Percentiles rank a stretch among this genome's conserved stretches.
These are phyloP conservation scores for Rhodosporidiobolus odoratus DNA, from an alignment of 768 basidiomycete genomes.

Conservation along the genomic window DNA sequence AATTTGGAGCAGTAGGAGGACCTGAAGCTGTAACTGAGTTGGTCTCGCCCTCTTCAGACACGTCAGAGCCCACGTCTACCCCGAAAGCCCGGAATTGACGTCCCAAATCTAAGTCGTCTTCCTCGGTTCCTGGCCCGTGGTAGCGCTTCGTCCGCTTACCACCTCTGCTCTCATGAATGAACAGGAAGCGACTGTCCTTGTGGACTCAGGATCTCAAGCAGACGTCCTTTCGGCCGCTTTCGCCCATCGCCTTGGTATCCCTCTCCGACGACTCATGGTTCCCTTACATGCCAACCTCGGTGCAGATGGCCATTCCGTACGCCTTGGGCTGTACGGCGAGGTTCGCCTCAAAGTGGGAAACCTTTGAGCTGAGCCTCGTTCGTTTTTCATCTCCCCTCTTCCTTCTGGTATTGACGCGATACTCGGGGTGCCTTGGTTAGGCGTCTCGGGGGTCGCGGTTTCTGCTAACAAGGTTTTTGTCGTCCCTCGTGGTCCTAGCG, in stretches of 20 bases:
- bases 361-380: not conserved
- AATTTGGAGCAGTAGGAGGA: too few species aligned
- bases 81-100: not conserved
- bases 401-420: constrained; percentile 9
- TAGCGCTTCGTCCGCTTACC: not conserved
- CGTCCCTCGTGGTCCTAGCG: not conserved
- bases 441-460: not conserved
- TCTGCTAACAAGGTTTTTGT: not conserved
- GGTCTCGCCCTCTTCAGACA: too few species aligned
- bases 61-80: not conserved
- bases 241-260: not conserved
- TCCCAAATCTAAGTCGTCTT: not conserved
- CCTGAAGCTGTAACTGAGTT: too few species aligned
- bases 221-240: not conserved
- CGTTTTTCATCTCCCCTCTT: constrained; percentile 2
- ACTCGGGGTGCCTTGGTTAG: constrained; percentile 10
- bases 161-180: not conserved
- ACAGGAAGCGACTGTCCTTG: not conserved
- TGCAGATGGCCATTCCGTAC: not conserved
- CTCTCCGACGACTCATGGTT: not conserved
- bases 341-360: not conserved
- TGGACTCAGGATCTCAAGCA: constrained; percentile 6
- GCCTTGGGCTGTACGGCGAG: not conserved
- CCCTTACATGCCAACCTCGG: constrained; percentile 5
- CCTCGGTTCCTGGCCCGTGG: not conserved